Conservation (phyloP, 495 filamentous ascomycete genomes). For the Bryoglossum gracile region DNA sequence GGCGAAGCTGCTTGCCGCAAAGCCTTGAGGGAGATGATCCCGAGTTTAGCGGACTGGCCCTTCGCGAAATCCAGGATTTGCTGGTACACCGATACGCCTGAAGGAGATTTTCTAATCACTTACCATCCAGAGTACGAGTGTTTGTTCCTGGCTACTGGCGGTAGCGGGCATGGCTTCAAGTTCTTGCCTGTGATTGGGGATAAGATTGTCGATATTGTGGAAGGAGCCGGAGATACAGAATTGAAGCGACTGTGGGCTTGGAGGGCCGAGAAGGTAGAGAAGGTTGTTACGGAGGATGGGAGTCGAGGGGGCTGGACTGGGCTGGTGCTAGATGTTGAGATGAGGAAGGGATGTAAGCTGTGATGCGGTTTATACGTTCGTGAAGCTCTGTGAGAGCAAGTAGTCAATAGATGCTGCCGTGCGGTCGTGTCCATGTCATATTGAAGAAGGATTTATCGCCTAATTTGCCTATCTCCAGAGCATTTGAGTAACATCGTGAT, state of each 20-base stretch:
- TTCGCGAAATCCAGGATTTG: slow-evolving; percentile 71
- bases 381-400: too few species aligned
- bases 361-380: too few species aligned
- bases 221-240: slow-evolving; percentile 46
- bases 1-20: slow-evolving; percentile 53
- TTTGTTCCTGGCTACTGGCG: slow-evolving; percentile 77
- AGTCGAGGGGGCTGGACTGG: slow-evolving; percentile 52
- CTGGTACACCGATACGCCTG: slow-evolving; percentile 83
- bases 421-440: too few species aligned
- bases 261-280: slow-evolving; percentile 35
- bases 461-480: too few species aligned
- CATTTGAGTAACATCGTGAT: too few species aligned
- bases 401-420: too few species aligned
- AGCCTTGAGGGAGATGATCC: slow-evolving; percentile 52
- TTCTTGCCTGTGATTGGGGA: slow-evolving; percentile 83
- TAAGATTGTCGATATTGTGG: slow-evolving; percentile 62
- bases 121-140: slow-evolving; percentile 61
- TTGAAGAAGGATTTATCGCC: too few species aligned
- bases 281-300: slow-evolving; percentile 55
- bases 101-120: slow-evolving; percentile 72
- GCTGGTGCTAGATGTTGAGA: slow-evolving; percentile 45
- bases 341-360: slow-evolving; percentile 35
- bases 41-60: slow-evolving; percentile 46
- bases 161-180: slow-evolving; percentile 83
- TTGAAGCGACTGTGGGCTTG: slow-evolving; percentile 64